These are phyloP conservation scores for Claviceps africana DNA, from an alignment of 2,329 filamentous ascomycete genomes.

Conservation along the genomic window DNA sequence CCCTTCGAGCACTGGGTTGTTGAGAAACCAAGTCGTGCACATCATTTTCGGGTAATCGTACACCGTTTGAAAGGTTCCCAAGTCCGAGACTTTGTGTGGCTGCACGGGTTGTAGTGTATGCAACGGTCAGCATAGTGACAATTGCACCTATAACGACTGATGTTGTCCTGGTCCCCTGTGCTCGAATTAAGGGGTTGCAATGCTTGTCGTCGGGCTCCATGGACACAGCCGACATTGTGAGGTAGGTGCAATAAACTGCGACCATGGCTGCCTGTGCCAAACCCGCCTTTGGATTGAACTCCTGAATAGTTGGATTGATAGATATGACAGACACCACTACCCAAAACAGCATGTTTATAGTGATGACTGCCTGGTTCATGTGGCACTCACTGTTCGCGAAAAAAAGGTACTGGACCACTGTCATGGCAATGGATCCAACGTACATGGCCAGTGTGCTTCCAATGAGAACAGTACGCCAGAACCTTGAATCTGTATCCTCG, in stretches of 20 bases:
- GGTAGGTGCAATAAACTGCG: constrained; percentile 93
- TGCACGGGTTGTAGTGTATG: constrained; percentile 92
- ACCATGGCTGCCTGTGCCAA: constrained; percentile 97
- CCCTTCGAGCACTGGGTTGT: constrained; percentile 64
- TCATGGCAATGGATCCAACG: constrained; percentile 79
- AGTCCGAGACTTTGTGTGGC: constrained; percentile 79
- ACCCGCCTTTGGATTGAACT: constrained; percentile 82
- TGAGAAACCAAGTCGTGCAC: constrained; percentile 82
- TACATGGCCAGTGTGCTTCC: constrained; percentile 94
- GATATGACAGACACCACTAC: constrained; percentile 70
- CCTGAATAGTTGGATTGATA: constrained; percentile 80
- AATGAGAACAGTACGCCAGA: constrained; percentile 79
- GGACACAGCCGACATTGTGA: constrained; percentile 94
- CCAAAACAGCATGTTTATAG: constrained; percentile 79
- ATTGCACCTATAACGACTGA: constrained; percentile 87
- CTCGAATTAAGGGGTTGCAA: constrained; percentile 83
- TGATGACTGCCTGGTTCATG: constrained; percentile 96
- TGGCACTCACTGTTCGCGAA: constrained; percentile 70
- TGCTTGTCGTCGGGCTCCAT: constrained; percentile 93
- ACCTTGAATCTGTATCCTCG: constrained; percentile 68
- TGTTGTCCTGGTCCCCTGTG: constrained; percentile 75
- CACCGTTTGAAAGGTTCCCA: constrained; percentile 36
- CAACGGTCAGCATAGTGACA: constrained; percentile 91
- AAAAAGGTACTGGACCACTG: constrained; percentile 92
- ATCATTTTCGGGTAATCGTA: constrained; percentile 54